Evolutionary conservation across 768 basidiomycete genomes (phyloP).

Genomic region (Pleurotus eryngii): DNA sequence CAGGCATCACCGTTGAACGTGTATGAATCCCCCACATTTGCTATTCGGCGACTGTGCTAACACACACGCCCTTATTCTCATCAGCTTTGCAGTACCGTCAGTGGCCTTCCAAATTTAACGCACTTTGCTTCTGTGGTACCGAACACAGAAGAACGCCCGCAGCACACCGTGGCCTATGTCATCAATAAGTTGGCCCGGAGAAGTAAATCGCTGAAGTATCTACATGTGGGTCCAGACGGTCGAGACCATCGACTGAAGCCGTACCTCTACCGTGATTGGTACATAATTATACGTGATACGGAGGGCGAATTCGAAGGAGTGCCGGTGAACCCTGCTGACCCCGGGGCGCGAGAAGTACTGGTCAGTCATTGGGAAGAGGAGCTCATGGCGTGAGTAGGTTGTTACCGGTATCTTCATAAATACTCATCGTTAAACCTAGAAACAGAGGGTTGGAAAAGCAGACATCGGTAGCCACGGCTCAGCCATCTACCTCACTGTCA

Average conservation of each 20-base stretch:
- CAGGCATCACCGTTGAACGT: not conserved
- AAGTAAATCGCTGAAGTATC: not conserved
- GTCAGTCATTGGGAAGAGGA: no score
- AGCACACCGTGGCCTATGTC: not conserved
- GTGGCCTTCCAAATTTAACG: not conserved
- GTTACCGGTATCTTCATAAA: no score
- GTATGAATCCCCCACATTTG: not conserved
- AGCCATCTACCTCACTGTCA: no score
- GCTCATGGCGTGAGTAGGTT: no score
- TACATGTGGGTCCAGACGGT: constrained; percentile 4
- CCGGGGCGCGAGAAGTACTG: no score
- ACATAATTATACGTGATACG: not conserved
- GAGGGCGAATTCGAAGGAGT: not conserved
- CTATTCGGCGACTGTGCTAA: not conserved
- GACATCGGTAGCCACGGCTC: no score
- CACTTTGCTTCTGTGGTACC: constrained; percentile 5
- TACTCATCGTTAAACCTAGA: no score
- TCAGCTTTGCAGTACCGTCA: not conserved
- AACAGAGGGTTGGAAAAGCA: no score
- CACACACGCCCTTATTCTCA: not conserved
- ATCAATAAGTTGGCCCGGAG: not conserved
- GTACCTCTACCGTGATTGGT: not conserved
- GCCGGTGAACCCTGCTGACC: no score
- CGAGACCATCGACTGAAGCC: constrained; percentile 1
- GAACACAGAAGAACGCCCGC: constrained; percentile 2